phyloP scores from a whole-genome alignment of 2,329 filamentous ascomycete species.

The Chaetomium strumarium region DNA sequence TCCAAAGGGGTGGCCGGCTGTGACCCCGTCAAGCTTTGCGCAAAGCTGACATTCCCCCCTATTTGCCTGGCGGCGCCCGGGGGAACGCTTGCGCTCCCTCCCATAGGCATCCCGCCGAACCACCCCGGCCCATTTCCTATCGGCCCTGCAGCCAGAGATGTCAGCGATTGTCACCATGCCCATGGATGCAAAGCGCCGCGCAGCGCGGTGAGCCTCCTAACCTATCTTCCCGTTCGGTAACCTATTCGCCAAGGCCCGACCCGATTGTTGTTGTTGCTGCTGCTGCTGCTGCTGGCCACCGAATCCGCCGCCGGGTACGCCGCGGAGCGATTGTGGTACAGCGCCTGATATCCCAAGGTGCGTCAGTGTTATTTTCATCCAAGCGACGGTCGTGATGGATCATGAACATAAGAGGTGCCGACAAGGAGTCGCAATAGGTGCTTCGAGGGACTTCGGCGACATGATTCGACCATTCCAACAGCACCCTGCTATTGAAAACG shows the following conservation, averaged over 20 bases:
- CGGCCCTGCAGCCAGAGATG: slow-evolving; percentile 23
- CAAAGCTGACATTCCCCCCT: slow-evolving; percentile 58
- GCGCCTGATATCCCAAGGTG: slow-evolving; percentile 39
- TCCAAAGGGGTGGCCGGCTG: slow-evolving; percentile 58
- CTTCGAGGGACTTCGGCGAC: not conserved
- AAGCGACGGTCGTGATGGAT: not conserved
- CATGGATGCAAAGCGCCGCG: slow-evolving; percentile 22
- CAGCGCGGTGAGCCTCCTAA: slow-evolving; percentile 32
- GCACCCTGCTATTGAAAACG: no score
- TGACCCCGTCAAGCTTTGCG: slow-evolving; percentile 58
- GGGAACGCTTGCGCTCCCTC: slow-evolving; percentile 36
- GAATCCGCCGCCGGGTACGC: slow-evolving; percentile 55
- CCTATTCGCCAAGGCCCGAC: slow-evolving; percentile 50
- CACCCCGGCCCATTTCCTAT: slow-evolving; percentile 51
- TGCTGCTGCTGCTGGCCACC: slow-evolving; percentile 56
- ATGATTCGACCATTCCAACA: no score
- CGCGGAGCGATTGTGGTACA: slow-evolving; percentile 56
- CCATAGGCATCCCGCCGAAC: slow-evolving; percentile 57
- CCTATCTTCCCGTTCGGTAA: slow-evolving; percentile 62
- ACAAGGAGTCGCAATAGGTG: not conserved
- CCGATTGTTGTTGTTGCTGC: slow-evolving; percentile 53
- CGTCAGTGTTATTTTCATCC: slow-evolving; percentile 30
- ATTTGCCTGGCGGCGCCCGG: slow-evolving; percentile 44
- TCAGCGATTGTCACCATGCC: slow-evolving; percentile 10
- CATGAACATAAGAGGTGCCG: not conserved